These are phyloP conservation scores for Gryganskiella cystojenkinii DNA, from an alignment of 192 early-diverging fungal species.

Conservation along the genomic window DNA sequence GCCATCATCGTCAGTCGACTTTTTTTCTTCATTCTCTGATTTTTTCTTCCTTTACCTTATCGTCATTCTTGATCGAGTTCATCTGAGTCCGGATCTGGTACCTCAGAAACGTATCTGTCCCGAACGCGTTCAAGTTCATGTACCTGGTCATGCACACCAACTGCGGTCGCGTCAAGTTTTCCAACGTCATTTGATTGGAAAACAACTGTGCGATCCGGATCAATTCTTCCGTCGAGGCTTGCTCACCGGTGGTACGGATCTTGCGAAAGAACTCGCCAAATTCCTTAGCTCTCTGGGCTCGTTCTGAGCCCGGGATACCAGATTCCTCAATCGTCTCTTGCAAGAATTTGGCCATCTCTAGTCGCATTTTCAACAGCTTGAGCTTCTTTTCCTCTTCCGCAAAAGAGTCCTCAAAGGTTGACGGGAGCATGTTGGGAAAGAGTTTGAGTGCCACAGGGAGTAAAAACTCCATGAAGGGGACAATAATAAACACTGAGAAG, in stretches of 20 bases:
- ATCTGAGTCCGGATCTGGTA: slow-evolving; percentile 88
- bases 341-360: slow-evolving; percentile 95
- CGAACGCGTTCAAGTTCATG: slow-evolving; percentile 93
- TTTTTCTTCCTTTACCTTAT: slow-evolving; percentile 53
- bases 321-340: slow-evolving; percentile 95
- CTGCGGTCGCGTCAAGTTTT: slow-evolving; percentile 91
- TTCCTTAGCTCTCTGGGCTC: slow-evolving; percentile 71
- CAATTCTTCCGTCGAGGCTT: slow-evolving; percentile 84
- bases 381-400: slow-evolving; percentile 92
- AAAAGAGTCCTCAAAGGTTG: slow-evolving; percentile 94
- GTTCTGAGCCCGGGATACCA: slow-evolving; percentile 62
- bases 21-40: background rate
- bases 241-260: slow-evolving; percentile 84
- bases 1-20: no score
- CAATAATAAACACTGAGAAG: slow-evolving; percentile 89
- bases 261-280: slow-evolving; percentile 83
- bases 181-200: slow-evolving; percentile 90
- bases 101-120: slow-evolving; percentile 90
- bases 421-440: slow-evolving; percentile 96
- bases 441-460: slow-evolving; percentile 90
- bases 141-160: slow-evolving; percentile 90
- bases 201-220: slow-evolving; percentile 85
- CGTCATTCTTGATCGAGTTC: slow-evolving; percentile 84
- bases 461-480: slow-evolving; percentile 96
- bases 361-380: slow-evolving; percentile 90